Base-by-base conservation (phyloP, 495 filamentous ascomycete species). In the Copromyces sp. region DNA sequence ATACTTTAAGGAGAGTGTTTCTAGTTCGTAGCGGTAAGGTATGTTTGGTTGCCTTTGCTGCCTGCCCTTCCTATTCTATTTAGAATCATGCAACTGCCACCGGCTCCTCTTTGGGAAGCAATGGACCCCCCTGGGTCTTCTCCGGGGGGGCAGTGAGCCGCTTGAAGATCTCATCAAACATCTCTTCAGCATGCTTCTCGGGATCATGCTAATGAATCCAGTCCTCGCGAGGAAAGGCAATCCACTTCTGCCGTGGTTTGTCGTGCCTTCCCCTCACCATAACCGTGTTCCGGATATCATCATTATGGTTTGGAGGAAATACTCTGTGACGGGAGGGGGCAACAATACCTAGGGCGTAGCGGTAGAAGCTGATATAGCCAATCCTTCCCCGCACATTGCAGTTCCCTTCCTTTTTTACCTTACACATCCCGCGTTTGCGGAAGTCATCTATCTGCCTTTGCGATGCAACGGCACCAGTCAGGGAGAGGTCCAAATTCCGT, bases 201-300 rank as follows among this genome's bases (percentile, higher is more conserved):
- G 86, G 82, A 70, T 89, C 87, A 74, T 85, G 84, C 1, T 76
- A 69, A 69, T 87, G 86, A n/a, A 89, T 87, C 87, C 87, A 89
- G 61, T 61, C 53, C 73, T 88, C 84, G 0, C 86, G 79, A 9
- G 84, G 86, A 37, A 89, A 81, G 45, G 83, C 82, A 68, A 89
- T 85, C n/a, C n/a, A n/a, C n/a, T n/a, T n/a, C n/a, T n/a, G n/a
- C n/a, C n/a, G n/a, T n/a, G n/a, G n/a, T n/a, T n/a, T n/a, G n/a
- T n/a, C n/a, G n/a, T n/a, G n/a, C n/a, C n/a, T n/a, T n/a, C n/a
- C n/a, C n/a, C n/a, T n/a, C n/a, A n/a, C n/a, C n/a, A n/a, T n/a
- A n/a, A n/a, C n/a, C n/a, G n/a, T n/a, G n/a, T n/a, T n/a, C n/a
- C n/a, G n/a, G n/a, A n/a, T n/a, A n/a, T n/a, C n/a, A n/a, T n/a